Base-by-base conservation (phyloP, 2,329 filamentous ascomycete species). In the Neofusicoccum cordaticola region DNA sequence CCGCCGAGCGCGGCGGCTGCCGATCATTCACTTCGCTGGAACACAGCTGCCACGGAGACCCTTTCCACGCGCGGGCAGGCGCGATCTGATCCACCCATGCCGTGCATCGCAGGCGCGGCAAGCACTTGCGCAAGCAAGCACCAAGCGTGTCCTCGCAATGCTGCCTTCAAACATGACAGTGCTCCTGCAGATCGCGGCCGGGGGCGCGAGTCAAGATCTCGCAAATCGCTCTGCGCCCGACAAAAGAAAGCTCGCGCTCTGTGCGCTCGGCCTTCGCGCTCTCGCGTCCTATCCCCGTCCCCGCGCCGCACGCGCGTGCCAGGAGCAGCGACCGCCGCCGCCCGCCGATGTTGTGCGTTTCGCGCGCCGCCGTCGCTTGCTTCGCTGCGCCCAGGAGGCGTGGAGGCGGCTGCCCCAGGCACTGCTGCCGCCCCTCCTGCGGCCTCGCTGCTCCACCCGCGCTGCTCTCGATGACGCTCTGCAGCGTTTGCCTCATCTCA, bases 101-200 rank as follows among this genome's bases (percentile, higher is more conserved):
- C 48, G 27, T 35, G 27, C 48, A 51, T 51, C 48, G 2, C 45
- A 9, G n/a, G 48, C 48, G 13, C 48, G 8, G 48, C 48, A n/a
- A 51, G 27, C 31, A 22, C 22, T 22, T 22, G 22, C 22, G 22
- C 22, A 22, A 22, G 19, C 19, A 22, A 22, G 19, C 19, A 22
- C 19, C 19, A 22, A 22, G 22, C 22, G 22, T 22, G 22, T 22
- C 27, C 50, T 52, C 56, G 56, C 53, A 44, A 7, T 34, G 42
- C 42, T 47, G 41, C 11, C 42, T 37, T 9, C 17, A 48, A 60
- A 60, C n/a, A 47, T 35, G 42, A 60, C 56, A 15, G 17, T 22
- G 56, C 56, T 60, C 41, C 42, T 60, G 56, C 17, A 60, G 56
- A 60, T 60, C 56, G 27, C 12, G n/a, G 37, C 53, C 48, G 37